These are phyloP conservation scores for Botryotinia convoluta DNA, from an alignment of 2,329 filamentous ascomycete species.

Conservation along the genomic window DNA sequence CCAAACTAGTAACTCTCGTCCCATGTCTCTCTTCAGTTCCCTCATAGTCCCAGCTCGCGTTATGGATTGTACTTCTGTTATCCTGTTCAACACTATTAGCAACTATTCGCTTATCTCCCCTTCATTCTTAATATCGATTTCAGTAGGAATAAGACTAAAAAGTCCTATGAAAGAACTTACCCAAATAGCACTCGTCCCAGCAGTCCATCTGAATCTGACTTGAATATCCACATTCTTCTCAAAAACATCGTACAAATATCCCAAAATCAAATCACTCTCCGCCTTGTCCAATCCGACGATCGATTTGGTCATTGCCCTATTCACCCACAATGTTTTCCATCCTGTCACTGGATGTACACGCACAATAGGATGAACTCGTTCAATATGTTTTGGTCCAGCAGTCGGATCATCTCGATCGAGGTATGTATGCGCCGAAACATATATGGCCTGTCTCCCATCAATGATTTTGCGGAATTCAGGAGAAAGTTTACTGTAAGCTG, in stretches of 20 bases:
- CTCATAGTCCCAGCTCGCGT: conserved; percentile 72
- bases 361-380: conserved; percentile 66
- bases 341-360: conserved; percentile 70
- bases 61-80: conserved; percentile 71
- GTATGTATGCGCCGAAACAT: conserved; percentile 64
- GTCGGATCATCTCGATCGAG: conserved; percentile 61
- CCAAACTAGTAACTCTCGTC: conserved; percentile 67
- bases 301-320: conserved; percentile 63
- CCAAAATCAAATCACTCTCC: conserved; percentile 66
- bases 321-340: conserved; percentile 73
- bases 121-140: not conserved
- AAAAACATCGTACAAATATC: conserved; percentile 66
- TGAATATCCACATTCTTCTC: conserved; percentile 69
- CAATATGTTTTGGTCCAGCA: conserved; percentile 62
- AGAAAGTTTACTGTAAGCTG: conserved; percentile 70
- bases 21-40: conserved; percentile 66
- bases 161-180: not conserved
- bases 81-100: conserved; percentile 41
- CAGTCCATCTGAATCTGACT: conserved; percentile 68
- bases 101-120: not conserved
- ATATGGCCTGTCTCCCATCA: conserved; percentile 64
- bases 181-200: conserved; percentile 65
- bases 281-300: conserved; percentile 68
- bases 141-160: not conserved
- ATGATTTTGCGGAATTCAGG: conserved; percentile 68